These are phyloP conservation scores for Pleurotus citrinopileatus DNA, from an alignment of 768 basidiomycete species.

Conservation along the genomic window DNA sequence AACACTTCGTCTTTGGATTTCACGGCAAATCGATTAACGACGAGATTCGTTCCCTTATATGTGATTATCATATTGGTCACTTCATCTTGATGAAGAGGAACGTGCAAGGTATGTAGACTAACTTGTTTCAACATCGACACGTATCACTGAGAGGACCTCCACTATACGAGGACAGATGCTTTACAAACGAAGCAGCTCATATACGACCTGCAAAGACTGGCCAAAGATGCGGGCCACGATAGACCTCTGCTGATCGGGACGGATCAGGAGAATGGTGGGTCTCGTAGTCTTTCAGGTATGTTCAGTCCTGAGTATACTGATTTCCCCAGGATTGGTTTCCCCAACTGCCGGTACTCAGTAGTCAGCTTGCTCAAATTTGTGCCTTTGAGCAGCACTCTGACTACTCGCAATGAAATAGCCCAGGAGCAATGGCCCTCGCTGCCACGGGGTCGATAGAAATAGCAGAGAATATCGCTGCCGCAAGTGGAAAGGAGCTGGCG, in stretches of 20 bases:
- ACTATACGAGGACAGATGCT: no score
- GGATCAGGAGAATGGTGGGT: conserved; percentile 69
- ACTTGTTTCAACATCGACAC: no score
- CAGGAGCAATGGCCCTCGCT: conserved; percentile 72
- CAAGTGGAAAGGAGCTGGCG: conserved; percentile 54
- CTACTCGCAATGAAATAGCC: conserved; percentile 34
- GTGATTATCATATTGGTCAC: conserved; percentile 62
- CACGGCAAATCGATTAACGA: conserved; percentile 52
- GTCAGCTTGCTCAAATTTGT: conserved; percentile 36
- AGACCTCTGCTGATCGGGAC: conserved; percentile 63
- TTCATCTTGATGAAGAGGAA: conserved; percentile 73
- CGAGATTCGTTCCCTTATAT: conserved; percentile 53
- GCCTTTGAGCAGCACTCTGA: background rate
- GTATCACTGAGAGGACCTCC: no score
- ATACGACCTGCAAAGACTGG: conserved; percentile 48
- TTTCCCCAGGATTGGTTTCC: conserved; percentile 66
- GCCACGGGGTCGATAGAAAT: conserved; percentile 48
- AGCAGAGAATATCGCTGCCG: conserved; percentile 40
- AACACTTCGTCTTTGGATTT: conserved; percentile 76
- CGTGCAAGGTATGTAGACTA: conserved; percentile 46
- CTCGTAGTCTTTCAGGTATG: background rate
- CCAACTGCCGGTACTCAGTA: conserved; percentile 62
- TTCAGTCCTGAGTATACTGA: conserved; percentile 31
- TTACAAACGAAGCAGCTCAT: conserved; percentile 49
- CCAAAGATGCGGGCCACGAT: conserved; percentile 53